Conservation (phyloP, 306 rosid genomes). For the Pterocarpus macrocarpus region DNA sequence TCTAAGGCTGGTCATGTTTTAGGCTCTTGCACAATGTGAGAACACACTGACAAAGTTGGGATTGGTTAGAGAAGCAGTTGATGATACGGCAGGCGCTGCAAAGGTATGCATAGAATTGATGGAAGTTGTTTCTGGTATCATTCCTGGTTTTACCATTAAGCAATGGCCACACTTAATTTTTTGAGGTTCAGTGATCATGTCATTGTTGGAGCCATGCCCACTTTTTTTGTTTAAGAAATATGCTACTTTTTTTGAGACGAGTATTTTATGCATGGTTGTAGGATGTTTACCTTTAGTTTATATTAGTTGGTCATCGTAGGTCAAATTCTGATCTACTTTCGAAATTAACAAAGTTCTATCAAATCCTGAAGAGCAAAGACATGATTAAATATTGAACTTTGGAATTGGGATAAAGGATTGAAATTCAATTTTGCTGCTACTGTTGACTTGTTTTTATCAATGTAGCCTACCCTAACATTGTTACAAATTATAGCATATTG, state of each 20-base stretch:
- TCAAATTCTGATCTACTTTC: slow-evolving; percentile 8
- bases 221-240: slow-evolving; percentile 20
- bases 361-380: slow-evolving; percentile 13
- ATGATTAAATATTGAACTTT: slow-evolving; percentile 33
- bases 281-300: slow-evolving; percentile 14
- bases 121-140: slow-evolving; percentile 28
- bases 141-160: slow-evolving; percentile 36
- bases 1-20: slow-evolving; percentile 42
- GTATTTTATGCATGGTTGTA: slow-evolving; percentile 28
- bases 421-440: slow-evolving; percentile 22
- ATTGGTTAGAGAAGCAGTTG: slow-evolving; percentile 91
- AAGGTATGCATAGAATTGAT: slow-evolving; percentile 65
- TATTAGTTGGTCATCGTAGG: slow-evolving; percentile 24
- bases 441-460: slow-evolving; percentile 43
- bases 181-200: slow-evolving; percentile 17
- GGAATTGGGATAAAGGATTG: background rate
- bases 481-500: slow-evolving; percentile 72
- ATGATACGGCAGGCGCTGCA: slow-evolving; percentile 98
- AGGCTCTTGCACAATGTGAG: slow-evolving; percentile 99
- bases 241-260: slow-evolving; percentile 19
- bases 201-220: slow-evolving; percentile 28
- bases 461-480: slow-evolving; percentile 44
- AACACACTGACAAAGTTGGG: slow-evolving; percentile 76
- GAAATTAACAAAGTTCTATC: slow-evolving; percentile 10
- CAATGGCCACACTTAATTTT: slow-evolving; percentile 15